phyloP scores from a whole-genome alignment of 129 eudicot genomes.

The Lactuca saligna region DNA sequence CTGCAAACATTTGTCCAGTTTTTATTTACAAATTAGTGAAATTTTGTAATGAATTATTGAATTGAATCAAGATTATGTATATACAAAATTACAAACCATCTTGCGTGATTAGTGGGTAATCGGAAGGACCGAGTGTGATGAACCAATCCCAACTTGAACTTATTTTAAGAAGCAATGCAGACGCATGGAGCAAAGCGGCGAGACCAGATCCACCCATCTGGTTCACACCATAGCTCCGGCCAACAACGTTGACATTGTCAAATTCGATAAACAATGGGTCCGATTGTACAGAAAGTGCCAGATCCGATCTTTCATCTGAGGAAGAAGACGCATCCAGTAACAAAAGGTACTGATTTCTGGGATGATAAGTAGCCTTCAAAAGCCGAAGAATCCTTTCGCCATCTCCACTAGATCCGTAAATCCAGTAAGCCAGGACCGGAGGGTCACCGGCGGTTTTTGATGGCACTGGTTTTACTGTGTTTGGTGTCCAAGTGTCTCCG shows the following conservation, averaged over 20 bases:
- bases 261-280: slow-evolving; percentile 26
- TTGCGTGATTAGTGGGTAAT: slow-evolving; percentile 45
- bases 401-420: slow-evolving; percentile 38
- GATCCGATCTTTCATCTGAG: slow-evolving; percentile 31
- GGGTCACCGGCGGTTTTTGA: slow-evolving; percentile 31
- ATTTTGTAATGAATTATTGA: background rate
- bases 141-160: slow-evolving; percentile 47
- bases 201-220: slow-evolving; percentile 41
- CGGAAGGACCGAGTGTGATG: slow-evolving; percentile 30
- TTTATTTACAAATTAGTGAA: background rate
- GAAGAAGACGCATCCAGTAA: slow-evolving; percentile 35
- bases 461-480: slow-evolving; percentile 13
- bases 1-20: slow-evolving; percentile 21
- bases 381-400: slow-evolving; percentile 36
- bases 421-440: slow-evolving; percentile 46
- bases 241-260: slow-evolving; percentile 42
- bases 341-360: slow-evolving; percentile 47
- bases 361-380: slow-evolving; percentile 39
- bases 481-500: background rate
- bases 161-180: slow-evolving; percentile 43
- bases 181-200: slow-evolving; percentile 43
- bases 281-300: slow-evolving; percentile 24
- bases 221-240: slow-evolving; percentile 37
- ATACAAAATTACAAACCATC: slow-evolving; percentile 29
- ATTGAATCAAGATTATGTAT: background rate